Base-by-base conservation (phyloP, 1,139 yeast genomes). In the Geotrichum europaeum region DNA sequence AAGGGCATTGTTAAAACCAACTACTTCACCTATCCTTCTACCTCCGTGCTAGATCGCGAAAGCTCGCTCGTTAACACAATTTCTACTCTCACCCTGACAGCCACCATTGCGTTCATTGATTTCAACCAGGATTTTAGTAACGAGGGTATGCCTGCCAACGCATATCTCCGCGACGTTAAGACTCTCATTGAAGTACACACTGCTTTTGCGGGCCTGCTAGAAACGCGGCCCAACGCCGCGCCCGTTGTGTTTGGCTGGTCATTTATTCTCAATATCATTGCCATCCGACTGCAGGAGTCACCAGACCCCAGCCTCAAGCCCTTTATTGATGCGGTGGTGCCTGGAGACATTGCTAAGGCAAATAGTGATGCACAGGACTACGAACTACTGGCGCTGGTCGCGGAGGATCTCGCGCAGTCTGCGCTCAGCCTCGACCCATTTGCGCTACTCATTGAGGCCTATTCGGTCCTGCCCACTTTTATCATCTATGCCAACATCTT, bases 191-290 rank as follows among this genome's bases (percentile, higher is more conserved):
- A 68, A 57, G 76, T 83, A 28, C 82, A 80, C 66, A 69, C 68
- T 4, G 63, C 66, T 2, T 65, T 79, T 22, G 66, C 78, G 3
- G 72, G 58, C 18, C 60, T 63, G 28, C 53, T 51, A 52, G 64
- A 55, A 25, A 40, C 78, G 18, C 68, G 74, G 0, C 71, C 75
- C 12, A 65, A 74, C 1, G 82, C 83, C 62, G 73, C 89, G 0
- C 75, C 86, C 4, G 74, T 85, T 1, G 72, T 82, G 56, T 86
- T 87, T 67, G 81, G 85, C 40, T 90, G 96, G 96, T 82, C 89
- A 13, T 81, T 88, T 24, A 74, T 86, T 5, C 70, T 86, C 9
- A 84, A 84, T 65, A 76, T 86, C 58, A 84, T 86, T 63, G 77
- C 80, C 4, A 75, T 80, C 51, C 72, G 82, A 34, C 70, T 82